Evolutionary conservation across 2,329 filamentous ascomycete species (phyloP).

Genomic region (Chrysoporthe deuterocubensis): DNA sequence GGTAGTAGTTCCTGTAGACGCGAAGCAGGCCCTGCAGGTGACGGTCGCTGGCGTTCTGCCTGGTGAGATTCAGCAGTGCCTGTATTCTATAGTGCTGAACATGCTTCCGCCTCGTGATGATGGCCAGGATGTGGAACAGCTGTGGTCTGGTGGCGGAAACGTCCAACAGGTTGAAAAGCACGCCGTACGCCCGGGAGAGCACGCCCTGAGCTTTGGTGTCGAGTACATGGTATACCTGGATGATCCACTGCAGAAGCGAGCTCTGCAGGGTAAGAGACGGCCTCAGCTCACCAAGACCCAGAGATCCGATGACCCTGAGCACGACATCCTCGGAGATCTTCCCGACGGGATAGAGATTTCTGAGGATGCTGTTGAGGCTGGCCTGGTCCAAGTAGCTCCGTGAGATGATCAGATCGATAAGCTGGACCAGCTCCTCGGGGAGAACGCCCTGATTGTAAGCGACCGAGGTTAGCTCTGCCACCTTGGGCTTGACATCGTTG

Average conservation of each 20-base stretch:
- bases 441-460: constrained; percentile 72
- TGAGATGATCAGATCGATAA: constrained; percentile 69
- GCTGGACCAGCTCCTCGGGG: constrained; percentile 59
- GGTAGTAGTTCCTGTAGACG: constrained; percentile 90
- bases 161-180: constrained; percentile 81
- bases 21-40: constrained; percentile 74
- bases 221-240: constrained; percentile 74
- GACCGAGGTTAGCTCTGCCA: constrained; percentile 65
- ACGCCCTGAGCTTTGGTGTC: constrained; percentile 57
- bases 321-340: constrained; percentile 64
- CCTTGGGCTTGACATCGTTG: constrained; percentile 63
- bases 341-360: constrained; percentile 75
- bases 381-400: constrained; percentile 77
- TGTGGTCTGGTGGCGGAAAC: constrained; percentile 48
- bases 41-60: constrained; percentile 72
- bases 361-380: constrained; percentile 69
- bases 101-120: constrained; percentile 80
- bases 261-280: constrained; percentile 73
- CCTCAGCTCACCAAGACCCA: constrained; percentile 80
- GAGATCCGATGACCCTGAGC: constrained; percentile 68
- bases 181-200: constrained; percentile 71
- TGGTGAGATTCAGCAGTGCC: constrained; percentile 62
- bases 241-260: constrained; percentile 75
- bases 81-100: constrained; percentile 86
- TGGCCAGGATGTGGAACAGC: constrained; percentile 76